phyloP scores from a whole-genome alignment of 1,139 yeast genomes.

The Neolecta irregularis region DNA sequence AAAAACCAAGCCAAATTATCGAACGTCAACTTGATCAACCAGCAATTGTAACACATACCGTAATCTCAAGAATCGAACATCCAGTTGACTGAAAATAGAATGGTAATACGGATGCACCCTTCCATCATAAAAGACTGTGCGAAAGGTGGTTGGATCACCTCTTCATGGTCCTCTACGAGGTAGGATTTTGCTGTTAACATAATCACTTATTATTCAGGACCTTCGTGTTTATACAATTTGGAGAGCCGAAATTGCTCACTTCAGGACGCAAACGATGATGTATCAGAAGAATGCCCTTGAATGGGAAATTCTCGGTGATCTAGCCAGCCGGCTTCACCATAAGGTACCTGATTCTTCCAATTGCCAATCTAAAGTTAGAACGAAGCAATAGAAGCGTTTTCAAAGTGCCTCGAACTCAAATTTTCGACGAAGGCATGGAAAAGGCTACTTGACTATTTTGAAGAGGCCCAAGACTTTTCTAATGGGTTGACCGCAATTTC shows the following conservation, averaged over 20 bases:
- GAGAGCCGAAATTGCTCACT: constrained; percentile 82
- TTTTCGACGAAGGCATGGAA: constrained; percentile 72
- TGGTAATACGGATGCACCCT: constrained; percentile 21
- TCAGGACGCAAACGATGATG: constrained; percentile 57
- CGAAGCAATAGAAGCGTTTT: constrained; percentile 68
- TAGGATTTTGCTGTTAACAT: constrained; percentile 1
- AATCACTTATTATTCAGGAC: constrained; percentile 27
- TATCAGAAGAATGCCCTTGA: constrained; percentile 71
- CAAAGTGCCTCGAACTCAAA: constrained; percentile 57
- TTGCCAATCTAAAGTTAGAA: neutral
- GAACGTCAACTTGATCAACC: too few species aligned
- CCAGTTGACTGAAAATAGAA: neutral
- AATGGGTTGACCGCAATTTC: constrained; percentile 56
- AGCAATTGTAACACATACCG: neutral
- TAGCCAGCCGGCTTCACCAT: constrained; percentile 66
- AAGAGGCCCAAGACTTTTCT: constrained; percentile 23
- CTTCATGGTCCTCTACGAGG: constrained; percentile 67
- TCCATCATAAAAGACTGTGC: constrained; percentile 66
- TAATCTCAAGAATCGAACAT: neutral
- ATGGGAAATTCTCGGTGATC: constrained; percentile 83
- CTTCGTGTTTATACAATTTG: constrained; percentile 71
- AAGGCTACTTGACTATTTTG: constrained; percentile 54
- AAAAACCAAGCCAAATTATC: too few species aligned
- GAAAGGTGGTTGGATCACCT: constrained; percentile 90
- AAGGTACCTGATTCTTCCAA: constrained; percentile 25